These are phyloP conservation scores for Geosmithia putterillii DNA, from an alignment of 2,329 filamentous ascomycete species.

Conservation along the genomic window DNA sequence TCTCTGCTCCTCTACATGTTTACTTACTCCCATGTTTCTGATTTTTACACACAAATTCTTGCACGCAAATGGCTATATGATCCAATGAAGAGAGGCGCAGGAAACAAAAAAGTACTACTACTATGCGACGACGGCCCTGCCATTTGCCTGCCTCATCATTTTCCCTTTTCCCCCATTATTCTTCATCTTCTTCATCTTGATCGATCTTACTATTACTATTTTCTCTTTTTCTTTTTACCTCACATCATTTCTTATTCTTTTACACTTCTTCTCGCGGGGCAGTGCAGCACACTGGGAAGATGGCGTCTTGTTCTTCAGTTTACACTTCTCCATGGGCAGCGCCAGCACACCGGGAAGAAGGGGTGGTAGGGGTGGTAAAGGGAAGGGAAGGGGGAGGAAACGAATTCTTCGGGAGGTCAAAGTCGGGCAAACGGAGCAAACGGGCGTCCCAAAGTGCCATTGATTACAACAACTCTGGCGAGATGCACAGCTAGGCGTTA, in stretches of 20 bases:
- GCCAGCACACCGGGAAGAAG: too few species aligned
- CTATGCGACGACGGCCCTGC: not conserved
- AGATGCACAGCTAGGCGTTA: slow-evolving; percentile 1
- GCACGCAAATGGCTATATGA: not conserved
- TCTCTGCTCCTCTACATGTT: not conserved
- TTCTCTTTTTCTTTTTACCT: not conserved
- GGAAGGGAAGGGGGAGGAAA: too few species aligned
- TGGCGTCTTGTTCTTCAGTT: too few species aligned
- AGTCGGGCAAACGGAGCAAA: not conserved
- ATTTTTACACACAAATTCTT: not conserved
- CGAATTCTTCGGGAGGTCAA: not conserved
- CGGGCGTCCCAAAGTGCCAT: too few species aligned
- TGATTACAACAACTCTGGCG: too few species aligned
- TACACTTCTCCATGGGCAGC: too few species aligned
- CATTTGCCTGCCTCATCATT: too few species aligned
- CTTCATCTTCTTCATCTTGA: not conserved
- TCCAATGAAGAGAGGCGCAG: not conserved
- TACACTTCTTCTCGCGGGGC: not conserved
- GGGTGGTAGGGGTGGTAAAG: too few species aligned
- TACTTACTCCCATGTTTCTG: not conserved
- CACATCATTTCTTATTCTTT: not conserved
- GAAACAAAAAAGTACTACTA: not conserved
- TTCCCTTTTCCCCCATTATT: not conserved
- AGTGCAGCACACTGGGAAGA: too few species aligned
- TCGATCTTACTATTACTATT: not conserved